A percentile compares a stretch with the other conserved stretches of the same genome.
Conservation (phyloP, 148 eudicot species). For the Polygonum aviculare region DNA sequence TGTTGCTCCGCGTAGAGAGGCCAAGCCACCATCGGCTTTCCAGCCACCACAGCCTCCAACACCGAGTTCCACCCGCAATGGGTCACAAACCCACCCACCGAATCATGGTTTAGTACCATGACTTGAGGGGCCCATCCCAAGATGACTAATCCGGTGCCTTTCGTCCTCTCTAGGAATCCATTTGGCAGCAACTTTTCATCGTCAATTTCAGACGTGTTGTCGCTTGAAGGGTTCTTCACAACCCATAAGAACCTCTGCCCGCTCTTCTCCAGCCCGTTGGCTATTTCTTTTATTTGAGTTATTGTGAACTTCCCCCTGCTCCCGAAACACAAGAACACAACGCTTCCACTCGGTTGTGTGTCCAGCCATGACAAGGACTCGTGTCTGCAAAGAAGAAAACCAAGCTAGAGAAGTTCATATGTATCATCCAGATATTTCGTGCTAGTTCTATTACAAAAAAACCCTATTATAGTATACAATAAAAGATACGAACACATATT, state of each 20-base stretch:
- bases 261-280: constrained; percentile 15
- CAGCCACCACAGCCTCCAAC: constrained; percentile 19
- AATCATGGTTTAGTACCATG: constrained; percentile 12
- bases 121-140: constrained; percentile 24
- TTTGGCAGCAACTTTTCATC: not conserved
- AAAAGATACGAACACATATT: no score
- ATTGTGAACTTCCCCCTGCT: constrained; percentile 19
- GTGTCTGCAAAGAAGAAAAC: not conserved
- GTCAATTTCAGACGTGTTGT: not conserved
- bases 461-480: no score
- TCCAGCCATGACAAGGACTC: constrained; percentile 35
- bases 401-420: no score
- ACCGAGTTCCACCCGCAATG: constrained; percentile 36
- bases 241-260: constrained; percentile 23
- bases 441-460: no score
- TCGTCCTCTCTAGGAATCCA: constrained; percentile 20
- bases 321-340: constrained; percentile 38
- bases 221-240: constrained; percentile 11
- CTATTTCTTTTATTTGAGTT: constrained; percentile 20
- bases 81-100: constrained; percentile 25
- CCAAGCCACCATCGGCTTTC: constrained; percentile 30
- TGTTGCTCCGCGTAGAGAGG: constrained; percentile 24
- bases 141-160: constrained; percentile 16
- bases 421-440: no score
- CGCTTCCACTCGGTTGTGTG: constrained; percentile 28